A percentile compares a stretch with the other conserved stretches of the same genome.
These are phyloP conservation scores for Termitomyces sp. DNA, from an alignment of 768 basidiomycete genomes.

Conservation along the genomic window DNA sequence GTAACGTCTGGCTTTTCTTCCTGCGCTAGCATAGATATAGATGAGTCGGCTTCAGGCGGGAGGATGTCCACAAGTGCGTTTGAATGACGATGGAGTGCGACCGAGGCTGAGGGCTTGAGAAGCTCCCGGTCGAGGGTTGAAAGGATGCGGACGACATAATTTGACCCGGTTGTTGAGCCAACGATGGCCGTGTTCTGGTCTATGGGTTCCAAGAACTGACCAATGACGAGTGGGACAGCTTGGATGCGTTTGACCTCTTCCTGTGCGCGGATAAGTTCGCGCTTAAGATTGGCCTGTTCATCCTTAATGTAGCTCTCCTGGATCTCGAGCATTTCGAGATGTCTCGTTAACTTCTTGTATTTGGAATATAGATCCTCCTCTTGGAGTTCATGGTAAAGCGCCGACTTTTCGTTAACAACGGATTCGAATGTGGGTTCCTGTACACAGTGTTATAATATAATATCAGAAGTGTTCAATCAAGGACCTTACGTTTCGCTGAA, in stretches of 20 bases:
- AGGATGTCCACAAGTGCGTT: constrained; percentile 98
- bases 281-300: constrained; percentile 95
- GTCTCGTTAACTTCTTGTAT: constrained; percentile 94
- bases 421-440: constrained; percentile 91
- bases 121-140: constrained; percentile 96
- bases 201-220: constrained; percentile 98
- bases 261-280: constrained; percentile 96
- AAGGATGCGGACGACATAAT: constrained; percentile 96
- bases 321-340: constrained; percentile 92
- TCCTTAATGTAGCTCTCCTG: constrained; percentile 98
- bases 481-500: constrained; percentile 66
- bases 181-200: constrained; percentile 97
- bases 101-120: constrained; percentile 94
- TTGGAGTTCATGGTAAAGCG: constrained; percentile 82
- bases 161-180: constrained; percentile 95
- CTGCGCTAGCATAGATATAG: constrained; percentile 90
- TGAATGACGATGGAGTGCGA: constrained; percentile 98
- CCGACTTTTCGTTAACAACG: constrained; percentile 85
- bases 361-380: constrained; percentile 95
- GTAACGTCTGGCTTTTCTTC: constrained; percentile 95
- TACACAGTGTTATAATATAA: constrained; percentile 4
- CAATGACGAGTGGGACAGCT: constrained; percentile 97
- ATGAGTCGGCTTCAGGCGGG: constrained; percentile 97
- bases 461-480: neutral
- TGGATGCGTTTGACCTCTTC: constrained; percentile 99